Conservation (phyloP, 2,329 filamentous ascomycete species). For the Cladosporium sp. region DNA sequence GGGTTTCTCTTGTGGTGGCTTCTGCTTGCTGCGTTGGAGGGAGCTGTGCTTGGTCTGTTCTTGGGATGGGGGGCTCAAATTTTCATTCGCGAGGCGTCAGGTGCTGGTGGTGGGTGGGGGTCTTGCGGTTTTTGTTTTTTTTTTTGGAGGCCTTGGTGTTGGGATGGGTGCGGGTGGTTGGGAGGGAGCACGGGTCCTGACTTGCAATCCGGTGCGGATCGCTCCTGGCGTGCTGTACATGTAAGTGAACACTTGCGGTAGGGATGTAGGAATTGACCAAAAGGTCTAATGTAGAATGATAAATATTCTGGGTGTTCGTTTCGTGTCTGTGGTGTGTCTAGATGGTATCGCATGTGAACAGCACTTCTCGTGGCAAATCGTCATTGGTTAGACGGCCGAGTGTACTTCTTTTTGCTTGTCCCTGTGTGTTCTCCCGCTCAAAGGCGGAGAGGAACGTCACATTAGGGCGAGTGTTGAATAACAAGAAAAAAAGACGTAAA, state of each 20-base stretch:
- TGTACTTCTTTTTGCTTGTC: background rate
- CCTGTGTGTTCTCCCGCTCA: background rate
- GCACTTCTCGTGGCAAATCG: no score
- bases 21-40: background rate
- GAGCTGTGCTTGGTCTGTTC: no score
- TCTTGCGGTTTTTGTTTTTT: background rate
- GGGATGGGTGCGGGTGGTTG: background rate
- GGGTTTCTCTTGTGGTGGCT: background rate
- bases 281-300: no score
- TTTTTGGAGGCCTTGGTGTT: background rate
- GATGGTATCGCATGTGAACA: no score
- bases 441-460: background rate
- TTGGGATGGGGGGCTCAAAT: no score
- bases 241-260: no score
- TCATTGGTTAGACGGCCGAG: background rate
- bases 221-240: no score
- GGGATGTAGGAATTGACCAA: no score
- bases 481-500: background rate
- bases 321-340: no score
- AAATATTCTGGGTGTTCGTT: no score
- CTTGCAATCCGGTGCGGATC: no score
- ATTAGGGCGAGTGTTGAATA: background rate
- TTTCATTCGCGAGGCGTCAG: no score
- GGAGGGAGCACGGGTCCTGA: background rate
- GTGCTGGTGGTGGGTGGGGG: background rate